phyloP scores from a whole-genome alignment of 2,329 filamentous ascomycete genomes.

The Mollisia scopiformis region DNA sequence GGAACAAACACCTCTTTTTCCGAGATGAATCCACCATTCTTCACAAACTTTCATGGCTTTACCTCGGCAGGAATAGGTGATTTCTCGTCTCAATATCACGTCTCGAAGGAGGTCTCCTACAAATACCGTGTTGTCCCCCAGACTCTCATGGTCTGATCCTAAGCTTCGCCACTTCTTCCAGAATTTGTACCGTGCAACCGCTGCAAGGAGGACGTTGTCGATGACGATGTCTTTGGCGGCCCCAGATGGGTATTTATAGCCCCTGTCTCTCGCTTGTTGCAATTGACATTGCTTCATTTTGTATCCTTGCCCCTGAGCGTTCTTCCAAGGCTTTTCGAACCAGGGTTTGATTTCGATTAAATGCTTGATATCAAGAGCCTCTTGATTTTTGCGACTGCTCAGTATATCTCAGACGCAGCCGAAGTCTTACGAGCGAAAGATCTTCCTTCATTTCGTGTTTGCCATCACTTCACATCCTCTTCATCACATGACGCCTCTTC shows the following conservation, averaged over 20 bases:
- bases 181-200: background rate
- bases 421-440: background rate
- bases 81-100: constrained; percentile 21
- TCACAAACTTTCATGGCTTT: constrained; percentile 10
- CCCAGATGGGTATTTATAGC: constrained; percentile 13
- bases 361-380: constrained; percentile 17
- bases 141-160: constrained; percentile 5
- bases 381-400: constrained; percentile 1
- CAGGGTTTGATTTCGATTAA: constrained; percentile 16
- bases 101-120: constrained; percentile 18
- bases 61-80: constrained; percentile 11
- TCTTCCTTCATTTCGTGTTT: background rate
- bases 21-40: background rate
- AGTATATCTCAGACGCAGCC: constrained; percentile 3
- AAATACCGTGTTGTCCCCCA: constrained; percentile 10
- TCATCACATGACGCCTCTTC: background rate
- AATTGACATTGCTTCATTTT: constrained; percentile 27
- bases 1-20: background rate
- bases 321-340: constrained; percentile 8
- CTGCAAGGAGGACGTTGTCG: constrained; percentile 2
- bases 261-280: constrained; percentile 23
- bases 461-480: background rate
- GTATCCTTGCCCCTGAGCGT: constrained; percentile 15
- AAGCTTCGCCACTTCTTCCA: constrained; percentile 1
- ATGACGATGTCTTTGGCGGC: constrained; percentile 9